Percentiles rank a stretch among this genome's conserved stretches.
phyloP scores from a whole-genome alignment of 805 yeast species.

The Yamadazyma insecticola region DNA sequence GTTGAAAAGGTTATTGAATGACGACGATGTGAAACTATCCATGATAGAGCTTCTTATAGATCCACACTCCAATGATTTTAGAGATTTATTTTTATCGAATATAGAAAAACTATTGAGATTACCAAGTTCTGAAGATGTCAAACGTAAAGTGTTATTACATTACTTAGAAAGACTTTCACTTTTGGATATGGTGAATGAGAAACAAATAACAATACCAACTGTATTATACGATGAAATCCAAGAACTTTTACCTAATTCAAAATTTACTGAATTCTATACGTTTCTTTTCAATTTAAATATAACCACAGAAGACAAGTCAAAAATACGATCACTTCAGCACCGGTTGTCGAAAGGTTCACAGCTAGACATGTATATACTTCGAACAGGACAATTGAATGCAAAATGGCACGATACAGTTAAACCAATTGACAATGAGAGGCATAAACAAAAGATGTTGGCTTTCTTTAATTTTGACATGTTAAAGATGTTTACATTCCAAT shows the following conservation, averaged over 20 bases:
- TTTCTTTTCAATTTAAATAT: slow-evolving; percentile 29
- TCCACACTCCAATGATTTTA: slow-evolving; percentile 17
- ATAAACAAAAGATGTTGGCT: slow-evolving; percentile 23
- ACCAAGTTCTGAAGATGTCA: slow-evolving; percentile 10
- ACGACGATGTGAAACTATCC: slow-evolving; percentile 15
- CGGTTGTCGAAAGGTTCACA: slow-evolving; percentile 24
- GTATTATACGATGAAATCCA: slow-evolving; percentile 15
- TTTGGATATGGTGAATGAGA: slow-evolving; percentile 17
- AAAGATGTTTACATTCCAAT: slow-evolving; percentile 15
- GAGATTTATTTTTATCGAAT: slow-evolving; percentile 10
- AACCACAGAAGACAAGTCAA: slow-evolving; percentile 16
- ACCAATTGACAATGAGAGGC: slow-evolving; percentile 12
- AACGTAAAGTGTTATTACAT: slow-evolving; percentile 16
- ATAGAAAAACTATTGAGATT: slow-evolving; percentile 13
- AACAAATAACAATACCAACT: slow-evolving; percentile 16
- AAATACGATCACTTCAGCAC: slow-evolving; percentile 16
- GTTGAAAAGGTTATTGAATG: slow-evolving; percentile 4
- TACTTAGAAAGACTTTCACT: slow-evolving; percentile 24
- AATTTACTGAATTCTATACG: slow-evolving; percentile 21
- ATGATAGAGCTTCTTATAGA: slow-evolving; percentile 22
- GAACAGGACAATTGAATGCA: slow-evolving; percentile 33
- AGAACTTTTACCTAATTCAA: slow-evolving; percentile 12
- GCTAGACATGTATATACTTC: slow-evolving; percentile 25
- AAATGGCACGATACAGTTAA: slow-evolving; percentile 33
- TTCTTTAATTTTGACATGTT: slow-evolving; percentile 27